Conservation (phyloP, 2,329 filamentous ascomycete genomes). For the Sporothrix globosa region DNA sequence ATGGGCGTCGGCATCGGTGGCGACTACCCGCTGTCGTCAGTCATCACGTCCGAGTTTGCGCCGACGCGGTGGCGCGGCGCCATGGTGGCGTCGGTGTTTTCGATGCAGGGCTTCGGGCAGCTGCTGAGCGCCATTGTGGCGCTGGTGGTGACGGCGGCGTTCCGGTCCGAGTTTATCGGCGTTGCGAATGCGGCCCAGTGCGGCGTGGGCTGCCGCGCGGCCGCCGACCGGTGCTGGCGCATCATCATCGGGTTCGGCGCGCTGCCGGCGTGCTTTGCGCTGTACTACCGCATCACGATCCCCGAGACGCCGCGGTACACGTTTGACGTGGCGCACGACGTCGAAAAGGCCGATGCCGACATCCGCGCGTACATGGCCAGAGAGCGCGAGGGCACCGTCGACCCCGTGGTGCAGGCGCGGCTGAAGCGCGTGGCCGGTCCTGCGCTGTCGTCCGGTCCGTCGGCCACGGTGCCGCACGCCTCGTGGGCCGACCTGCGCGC, state of each 20-base stretch:
- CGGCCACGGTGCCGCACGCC: constrained; percentile 67
- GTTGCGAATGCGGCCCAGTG: constrained; percentile 55
- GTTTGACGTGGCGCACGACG: constrained; percentile 70
- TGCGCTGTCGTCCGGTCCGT: constrained; percentile 34
- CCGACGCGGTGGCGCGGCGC: constrained; percentile 79
- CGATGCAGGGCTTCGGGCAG: constrained; percentile 84
- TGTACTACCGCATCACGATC: constrained; percentile 86
- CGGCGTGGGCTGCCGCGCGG: constrained; percentile 64
- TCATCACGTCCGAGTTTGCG: constrained; percentile 84
- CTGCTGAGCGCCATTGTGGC: constrained; percentile 71
- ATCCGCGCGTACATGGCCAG: constrained; percentile 63
- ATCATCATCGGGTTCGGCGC: constrained; percentile 79
- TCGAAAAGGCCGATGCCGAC: constrained; percentile 74
- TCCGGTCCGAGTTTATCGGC: constrained; percentile 56
- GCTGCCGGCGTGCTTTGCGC: constrained; percentile 73
- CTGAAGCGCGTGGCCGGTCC: constrained; percentile 55
- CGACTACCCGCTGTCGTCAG: constrained; percentile 78
- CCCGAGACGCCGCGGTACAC: constrained; percentile 78
- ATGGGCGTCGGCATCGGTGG: constrained; percentile 81
- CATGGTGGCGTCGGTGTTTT: constrained; percentile 74
- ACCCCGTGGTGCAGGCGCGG: constrained; percentile 54
- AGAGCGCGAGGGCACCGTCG: constrained; percentile 53
- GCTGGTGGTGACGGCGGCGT: constrained; percentile 67
- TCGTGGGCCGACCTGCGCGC: constrained; percentile 68
- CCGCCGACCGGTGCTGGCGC: constrained; percentile 81